Percentiles rank a stretch among this genome's conserved stretches.
phyloP scores from a whole-genome alignment of 169 alveolate genomes.

The Miamiensis avidus region DNA sequence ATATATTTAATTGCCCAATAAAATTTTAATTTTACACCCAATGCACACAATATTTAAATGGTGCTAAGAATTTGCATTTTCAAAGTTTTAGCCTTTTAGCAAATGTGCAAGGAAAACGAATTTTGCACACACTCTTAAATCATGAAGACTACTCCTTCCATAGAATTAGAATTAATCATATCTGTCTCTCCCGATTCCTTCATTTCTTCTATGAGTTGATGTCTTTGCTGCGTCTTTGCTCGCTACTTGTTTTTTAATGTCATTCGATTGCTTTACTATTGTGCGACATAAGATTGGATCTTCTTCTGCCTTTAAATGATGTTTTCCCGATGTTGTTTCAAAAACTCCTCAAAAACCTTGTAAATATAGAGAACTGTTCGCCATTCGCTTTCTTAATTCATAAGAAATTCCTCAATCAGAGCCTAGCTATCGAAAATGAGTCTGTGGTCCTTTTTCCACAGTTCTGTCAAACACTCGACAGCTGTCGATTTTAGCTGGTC shows the following conservation, averaged over 20 bases:
- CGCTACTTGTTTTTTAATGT: background rate
- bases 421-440: background rate
- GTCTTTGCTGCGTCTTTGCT: background rate
- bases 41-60: background rate
- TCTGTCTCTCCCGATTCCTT: too few relatives aligned
- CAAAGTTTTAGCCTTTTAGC: background rate
- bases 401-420: background rate
- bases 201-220: too few relatives aligned
- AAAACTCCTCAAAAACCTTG: background rate
- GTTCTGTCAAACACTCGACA: background rate
- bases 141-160: background rate
- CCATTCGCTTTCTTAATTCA: background rate
- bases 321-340: background rate
- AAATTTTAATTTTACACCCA: background rate
- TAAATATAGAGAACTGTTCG: background rate
- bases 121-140: background rate
- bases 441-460: background rate
- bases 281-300: background rate
- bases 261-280: background rate
- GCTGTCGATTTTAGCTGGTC: background rate
- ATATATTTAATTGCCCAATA: too few relatives aligned
- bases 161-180: too few relatives aligned
- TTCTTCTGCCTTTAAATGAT: background rate
- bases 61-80: background rate
- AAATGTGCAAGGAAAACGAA: background rate